Base-by-base conservation (phyloP, 257 asterid genomes). In the Solanum microdontum region DNA sequence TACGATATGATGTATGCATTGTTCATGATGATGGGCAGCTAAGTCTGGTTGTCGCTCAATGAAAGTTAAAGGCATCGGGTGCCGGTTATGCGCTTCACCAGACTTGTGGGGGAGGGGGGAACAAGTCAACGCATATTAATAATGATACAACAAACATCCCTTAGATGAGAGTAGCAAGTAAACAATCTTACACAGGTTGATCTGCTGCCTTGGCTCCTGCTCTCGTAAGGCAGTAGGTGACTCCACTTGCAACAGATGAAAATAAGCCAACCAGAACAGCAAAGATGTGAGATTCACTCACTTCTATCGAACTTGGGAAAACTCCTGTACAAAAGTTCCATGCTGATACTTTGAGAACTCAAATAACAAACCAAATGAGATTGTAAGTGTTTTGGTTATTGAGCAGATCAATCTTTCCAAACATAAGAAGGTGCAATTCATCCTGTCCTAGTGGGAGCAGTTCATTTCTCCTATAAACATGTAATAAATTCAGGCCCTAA, bases 201-300 rank as follows among this genome's bases (percentile, higher is more conserved):
- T 91, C 93, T 74, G 92, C 85, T 82, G 90, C 89, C 88, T 89
- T 89, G 21, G 93, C 93, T 85, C 91, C 93, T 84, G 93, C 92
- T 90, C 89, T 88, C 21, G 85, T 90, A 87, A 91, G 90, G 82
- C 93, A 91, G 90, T 88, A 89, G 89, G 88, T 74, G 36, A 90
- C 75, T 60, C 93, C 93, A 64, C 89, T 90, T 32, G 89, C 33
- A 39, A 87, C 17, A 70, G 93, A 91, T 30, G 93, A 88, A 87
- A 88, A 62, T 79, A 89, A 90, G 60, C 93, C 92, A 75, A 89
- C 79, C 64, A 90, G 34, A 82, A 85, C 87, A 79, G 90, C 92
- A 87, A 33, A 88, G 26, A 88, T 77, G 89, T 91, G 73, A 43
- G 73, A 68, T 26, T 51, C 87, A 74, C 84, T 73, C 37, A 40